Evolutionary conservation across 2,329 filamentous ascomycete genomes (phyloP).

Genomic region (Drechslera avenae): DNA sequence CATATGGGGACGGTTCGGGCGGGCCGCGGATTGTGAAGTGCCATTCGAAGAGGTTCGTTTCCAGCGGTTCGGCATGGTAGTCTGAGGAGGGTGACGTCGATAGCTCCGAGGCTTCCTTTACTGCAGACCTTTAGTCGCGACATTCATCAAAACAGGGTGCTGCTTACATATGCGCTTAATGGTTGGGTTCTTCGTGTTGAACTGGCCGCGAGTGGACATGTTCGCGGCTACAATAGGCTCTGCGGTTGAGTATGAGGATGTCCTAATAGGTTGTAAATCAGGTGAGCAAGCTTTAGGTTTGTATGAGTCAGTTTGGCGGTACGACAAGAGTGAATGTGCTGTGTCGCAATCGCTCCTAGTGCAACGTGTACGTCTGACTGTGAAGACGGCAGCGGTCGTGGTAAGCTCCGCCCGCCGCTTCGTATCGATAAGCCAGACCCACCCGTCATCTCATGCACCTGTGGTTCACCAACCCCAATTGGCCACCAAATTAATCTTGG

Average conservation of each 20-base stretch:
- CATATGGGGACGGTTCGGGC: slow-evolving; percentile 76
- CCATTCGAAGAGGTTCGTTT: slow-evolving; percentile 95
- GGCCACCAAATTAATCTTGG: too few relatives aligned
- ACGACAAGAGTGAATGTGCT: background rate
- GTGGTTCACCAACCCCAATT: too few relatives aligned
- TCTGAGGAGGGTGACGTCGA: slow-evolving; percentile 79
- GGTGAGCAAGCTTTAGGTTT: background rate
- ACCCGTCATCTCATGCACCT: too few relatives aligned
- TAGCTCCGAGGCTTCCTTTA: slow-evolving; percentile 90
- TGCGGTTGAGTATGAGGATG: background rate
- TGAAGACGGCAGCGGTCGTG: slow-evolving; percentile 5
- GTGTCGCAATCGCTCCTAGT: slow-evolving; percentile 1
- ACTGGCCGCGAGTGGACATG: slow-evolving; percentile 51
- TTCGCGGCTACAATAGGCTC: slow-evolving; percentile 1
- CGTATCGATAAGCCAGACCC: slow-evolving; percentile 8
- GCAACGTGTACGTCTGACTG: slow-evolving; percentile 12
- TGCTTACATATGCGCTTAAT: slow-evolving; percentile 79
- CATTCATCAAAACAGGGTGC: background rate
- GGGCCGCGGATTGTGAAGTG: slow-evolving; percentile 97
- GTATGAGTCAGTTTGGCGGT: background rate
- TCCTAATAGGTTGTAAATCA: background rate
- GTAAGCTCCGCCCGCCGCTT: slow-evolving; percentile 8
- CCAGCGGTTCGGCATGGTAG: slow-evolving; percentile 83
- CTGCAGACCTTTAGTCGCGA: slow-evolving; percentile 51
- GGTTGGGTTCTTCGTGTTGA: slow-evolving; percentile 80